These are phyloP conservation scores for Penicillium crystallinum DNA, from an alignment of 495 filamentous ascomycete species.

Conservation along the genomic window DNA sequence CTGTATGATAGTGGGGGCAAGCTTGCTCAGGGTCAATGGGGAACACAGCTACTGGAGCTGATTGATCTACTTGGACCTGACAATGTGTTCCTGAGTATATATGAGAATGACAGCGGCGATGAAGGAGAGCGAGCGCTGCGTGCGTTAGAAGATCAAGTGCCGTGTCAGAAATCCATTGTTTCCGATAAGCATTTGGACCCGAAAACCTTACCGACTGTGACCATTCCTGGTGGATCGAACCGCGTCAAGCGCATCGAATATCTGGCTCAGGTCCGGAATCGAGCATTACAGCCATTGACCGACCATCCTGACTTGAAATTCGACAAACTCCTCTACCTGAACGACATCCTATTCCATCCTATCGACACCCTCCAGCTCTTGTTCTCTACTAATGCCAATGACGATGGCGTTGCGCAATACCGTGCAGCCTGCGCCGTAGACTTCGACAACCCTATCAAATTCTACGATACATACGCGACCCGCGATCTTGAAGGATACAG, in stretches of 20 bases:
- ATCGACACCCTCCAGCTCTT: constrained; percentile 66
- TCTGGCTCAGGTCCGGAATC: constrained; percentile 73
- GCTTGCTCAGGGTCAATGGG: constrained; percentile 63
- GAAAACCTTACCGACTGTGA: constrained; percentile 48
- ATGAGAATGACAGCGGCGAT: constrained; percentile 65
- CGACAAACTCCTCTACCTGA: constrained; percentile 70
- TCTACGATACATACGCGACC: constrained; percentile 78
- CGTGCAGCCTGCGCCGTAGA: constrained; percentile 78
- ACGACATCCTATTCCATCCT: constrained; percentile 70
- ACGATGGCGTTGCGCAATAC: constrained; percentile 55
- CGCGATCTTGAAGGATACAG: constrained; percentile 68
- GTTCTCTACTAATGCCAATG: constrained; percentile 65
- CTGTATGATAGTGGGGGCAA: constrained; percentile 59
- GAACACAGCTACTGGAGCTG: constrained; percentile 53
- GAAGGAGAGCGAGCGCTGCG: constrained; percentile 41
- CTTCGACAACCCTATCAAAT: constrained; percentile 70
- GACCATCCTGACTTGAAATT: constrained; percentile 40
- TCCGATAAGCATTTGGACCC: constrained; percentile 50
- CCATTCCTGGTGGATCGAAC: constrained; percentile 54
- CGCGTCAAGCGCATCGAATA: constrained; percentile 69
- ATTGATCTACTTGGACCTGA: constrained; percentile 55
- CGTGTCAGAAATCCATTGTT: constrained; percentile 51
- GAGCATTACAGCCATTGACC: constrained; percentile 61
- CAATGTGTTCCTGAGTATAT: constrained; percentile 51
- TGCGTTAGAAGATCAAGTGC: constrained; percentile 36